These are phyloP conservation scores for Pyrenophora teres DNA, from an alignment of 2,329 filamentous ascomycete species.

Conservation along the genomic window DNA sequence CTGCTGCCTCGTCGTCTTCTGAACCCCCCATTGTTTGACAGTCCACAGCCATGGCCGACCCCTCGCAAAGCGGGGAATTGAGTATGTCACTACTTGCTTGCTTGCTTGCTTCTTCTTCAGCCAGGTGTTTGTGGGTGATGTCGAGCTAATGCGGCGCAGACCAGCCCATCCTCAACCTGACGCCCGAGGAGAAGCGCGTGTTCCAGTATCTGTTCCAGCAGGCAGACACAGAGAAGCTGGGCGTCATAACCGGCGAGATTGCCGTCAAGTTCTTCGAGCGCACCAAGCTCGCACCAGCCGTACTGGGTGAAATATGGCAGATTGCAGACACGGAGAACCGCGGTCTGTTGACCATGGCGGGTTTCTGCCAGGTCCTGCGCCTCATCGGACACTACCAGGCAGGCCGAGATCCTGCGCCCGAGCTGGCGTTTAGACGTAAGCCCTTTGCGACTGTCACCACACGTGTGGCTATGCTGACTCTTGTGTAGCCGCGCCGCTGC, in stretches of 20 bases:
- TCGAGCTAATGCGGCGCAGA: conserved; percentile 32
- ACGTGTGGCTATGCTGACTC: conserved; percentile 19
- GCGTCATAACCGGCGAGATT: conserved; percentile 92
- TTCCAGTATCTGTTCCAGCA: conserved; percentile 93
- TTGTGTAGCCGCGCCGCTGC: conserved; percentile 73
- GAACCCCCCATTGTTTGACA: conserved; percentile 25
- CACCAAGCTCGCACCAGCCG: conserved; percentile 82
- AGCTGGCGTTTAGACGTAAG: conserved; percentile 78
- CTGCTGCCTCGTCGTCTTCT: conserved; percentile 17
- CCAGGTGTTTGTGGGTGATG: conserved; percentile 4
- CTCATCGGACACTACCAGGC: conserved; percentile 96
- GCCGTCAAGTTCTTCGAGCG: conserved; percentile 98
- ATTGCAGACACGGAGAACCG: conserved; percentile 97
- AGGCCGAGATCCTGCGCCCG: conserved; percentile 76
- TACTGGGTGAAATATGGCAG: conserved; percentile 97
- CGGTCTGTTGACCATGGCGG: conserved; percentile 87
- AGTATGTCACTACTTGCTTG: conserved; percentile 32
- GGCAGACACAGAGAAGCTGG: conserved; percentile 88
- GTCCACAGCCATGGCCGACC: conserved; percentile 44
- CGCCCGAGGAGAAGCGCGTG: conserved; percentile 87
- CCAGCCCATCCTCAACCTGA: conserved; percentile 75
- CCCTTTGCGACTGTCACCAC: background rate
- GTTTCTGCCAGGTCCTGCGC: conserved; percentile 89
- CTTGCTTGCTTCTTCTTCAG: conserved; percentile 4
- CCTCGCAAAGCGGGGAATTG: conserved; percentile 40